Percentiles rank a stretch among this genome's conserved stretches.
Conservation (phyloP, 2,329 filamentous ascomycete genomes). For the Zymoseptoria brevis region DNA sequence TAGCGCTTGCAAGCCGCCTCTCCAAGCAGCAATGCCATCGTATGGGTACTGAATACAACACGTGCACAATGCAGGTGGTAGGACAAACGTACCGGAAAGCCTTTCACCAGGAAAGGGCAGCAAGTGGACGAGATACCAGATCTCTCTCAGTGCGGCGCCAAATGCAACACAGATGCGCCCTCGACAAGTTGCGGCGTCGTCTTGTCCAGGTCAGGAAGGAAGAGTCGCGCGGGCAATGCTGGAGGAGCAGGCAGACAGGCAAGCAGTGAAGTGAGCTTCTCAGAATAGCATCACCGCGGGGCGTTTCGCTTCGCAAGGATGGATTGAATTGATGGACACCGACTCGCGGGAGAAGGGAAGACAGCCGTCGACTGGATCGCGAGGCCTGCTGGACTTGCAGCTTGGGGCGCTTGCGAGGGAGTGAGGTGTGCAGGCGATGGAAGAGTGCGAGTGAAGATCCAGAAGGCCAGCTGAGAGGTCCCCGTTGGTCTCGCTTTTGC, state of each 20-base stretch:
- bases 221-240: constrained; percentile 10
- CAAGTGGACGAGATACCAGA: constrained; percentile 27
- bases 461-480: constrained; percentile 9
- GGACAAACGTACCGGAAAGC: constrained; percentile 25
- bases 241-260: constrained; percentile 4
- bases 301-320: constrained; percentile 19
- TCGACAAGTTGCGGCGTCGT: constrained; percentile 8
- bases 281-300: constrained; percentile 24
- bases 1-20: constrained; percentile 19
- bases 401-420: constrained; percentile 6
- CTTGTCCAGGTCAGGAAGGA: constrained; percentile 10
- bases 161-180: constrained; percentile 20
- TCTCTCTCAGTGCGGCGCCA: constrained; percentile 22
- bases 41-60: background rate
- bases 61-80: constrained; percentile 12
- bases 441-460: constrained; percentile 5
- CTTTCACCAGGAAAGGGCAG: constrained; percentile 26
- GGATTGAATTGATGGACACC: background rate
- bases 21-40: background rate
- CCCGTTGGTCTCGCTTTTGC: background rate
- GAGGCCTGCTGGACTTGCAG: constrained; percentile 8
- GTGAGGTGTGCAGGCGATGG: constrained; percentile 2
- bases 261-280: constrained; percentile 19
- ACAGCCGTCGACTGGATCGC: constrained; percentile 11
- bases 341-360: constrained; percentile 2